phyloP scores from a whole-genome alignment of 2,329 filamentous ascomycete genomes.

The Zarea fungicola region DNA sequence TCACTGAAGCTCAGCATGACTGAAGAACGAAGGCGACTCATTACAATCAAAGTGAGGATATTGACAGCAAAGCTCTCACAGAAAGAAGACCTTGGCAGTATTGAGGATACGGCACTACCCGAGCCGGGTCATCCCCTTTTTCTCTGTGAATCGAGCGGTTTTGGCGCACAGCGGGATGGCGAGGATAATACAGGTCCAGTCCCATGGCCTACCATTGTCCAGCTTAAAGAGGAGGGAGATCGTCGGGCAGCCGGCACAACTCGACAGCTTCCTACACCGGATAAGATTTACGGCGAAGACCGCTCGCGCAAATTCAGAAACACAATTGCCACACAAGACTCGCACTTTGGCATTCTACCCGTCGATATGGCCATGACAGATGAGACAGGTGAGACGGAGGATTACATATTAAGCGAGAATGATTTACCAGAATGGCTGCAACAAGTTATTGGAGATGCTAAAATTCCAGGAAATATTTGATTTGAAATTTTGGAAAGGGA shows the following conservation, averaged over 20 bases:
- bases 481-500: no score
- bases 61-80: conserved; percentile 1
- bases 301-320: background rate
- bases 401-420: background rate
- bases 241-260: background rate
- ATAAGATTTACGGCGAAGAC: background rate
- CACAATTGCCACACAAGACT: background rate
- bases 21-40: conserved; percentile 6
- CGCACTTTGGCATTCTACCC: conserved; percentile 2
- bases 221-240: conserved; percentile 11
- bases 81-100: background rate
- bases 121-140: background rate
- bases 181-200: background rate
- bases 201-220: conserved; percentile 8
- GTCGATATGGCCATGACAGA: background rate
- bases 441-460: conserved; percentile 2
- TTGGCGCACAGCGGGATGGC: background rate
- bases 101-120: no score
- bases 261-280: conserved; percentile 1
- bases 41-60: conserved; percentile 6
- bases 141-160: background rate
- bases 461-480: no score
- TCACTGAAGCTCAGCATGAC: conserved; percentile 1
- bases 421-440: conserved; percentile 6
- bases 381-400: background rate